Percentiles rank a stretch among this genome's conserved stretches.
Conservation (phyloP, 805 yeast genomes). For the Yarrowia osloensis region DNA sequence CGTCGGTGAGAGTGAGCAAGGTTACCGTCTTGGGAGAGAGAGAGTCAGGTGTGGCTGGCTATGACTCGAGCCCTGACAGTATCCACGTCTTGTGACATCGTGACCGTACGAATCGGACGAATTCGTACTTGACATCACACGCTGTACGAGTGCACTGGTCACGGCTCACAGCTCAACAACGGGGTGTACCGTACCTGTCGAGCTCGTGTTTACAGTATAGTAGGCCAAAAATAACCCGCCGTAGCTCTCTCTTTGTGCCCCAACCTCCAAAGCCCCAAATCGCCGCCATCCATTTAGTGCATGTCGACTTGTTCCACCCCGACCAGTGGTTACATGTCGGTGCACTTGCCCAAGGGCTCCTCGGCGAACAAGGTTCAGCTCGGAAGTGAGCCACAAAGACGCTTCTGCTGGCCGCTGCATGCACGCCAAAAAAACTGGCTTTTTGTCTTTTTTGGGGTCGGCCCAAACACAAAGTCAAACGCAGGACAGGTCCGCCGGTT, state of each 20-base stretch:
- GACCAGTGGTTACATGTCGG: not conserved
- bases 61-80: too few relatives aligned
- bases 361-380: conserved; percentile 2
- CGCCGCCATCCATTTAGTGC: not conserved
- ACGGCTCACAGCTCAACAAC: too few relatives aligned
- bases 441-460: not conserved
- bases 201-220: too few relatives aligned
- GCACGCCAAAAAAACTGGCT: not conserved
- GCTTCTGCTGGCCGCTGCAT: not conserved
- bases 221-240: too few relatives aligned
- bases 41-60: not conserved
- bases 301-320: not conserved
- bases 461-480: conserved; percentile 2
- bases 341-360: not conserved
- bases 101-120: too few relatives aligned
- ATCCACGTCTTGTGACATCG: too few relatives aligned
- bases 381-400: conserved; percentile 2
- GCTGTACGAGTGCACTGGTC: too few relatives aligned
- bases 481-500: not conserved
- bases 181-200: too few relatives aligned
- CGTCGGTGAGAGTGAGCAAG: not conserved
- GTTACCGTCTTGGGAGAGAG: conserved; percentile 3
- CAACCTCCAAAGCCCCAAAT: not conserved
- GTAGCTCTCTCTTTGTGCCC: too few relatives aligned
- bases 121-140: too few relatives aligned